Evolutionary conservation across 495 filamentous ascomycete genomes (phyloP).

Genomic region (Astrothelium subdiscretum): DNA sequence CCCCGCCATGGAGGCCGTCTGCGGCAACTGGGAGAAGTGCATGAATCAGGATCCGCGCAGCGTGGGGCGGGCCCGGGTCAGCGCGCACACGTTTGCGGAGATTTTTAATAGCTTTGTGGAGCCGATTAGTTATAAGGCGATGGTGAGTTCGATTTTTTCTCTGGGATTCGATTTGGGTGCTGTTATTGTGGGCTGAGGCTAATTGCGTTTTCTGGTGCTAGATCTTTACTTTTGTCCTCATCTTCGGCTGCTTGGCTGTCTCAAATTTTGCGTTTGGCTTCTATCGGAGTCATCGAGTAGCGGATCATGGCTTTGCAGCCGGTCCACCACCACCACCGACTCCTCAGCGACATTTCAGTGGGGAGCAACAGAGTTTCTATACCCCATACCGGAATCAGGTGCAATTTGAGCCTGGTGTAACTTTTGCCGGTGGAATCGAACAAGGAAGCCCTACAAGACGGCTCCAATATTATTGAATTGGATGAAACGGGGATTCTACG

Average conservation of each 20-base stretch:
- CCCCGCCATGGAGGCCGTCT: constrained; percentile 61
- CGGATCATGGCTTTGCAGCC: constrained; percentile 13
- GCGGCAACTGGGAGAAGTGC: constrained; percentile 70
- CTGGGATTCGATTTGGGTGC: constrained; percentile 1
- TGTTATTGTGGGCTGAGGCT: too few relatives aligned
- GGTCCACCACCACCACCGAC: constrained; percentile 22
- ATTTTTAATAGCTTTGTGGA: constrained; percentile 67
- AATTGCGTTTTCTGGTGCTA: too few relatives aligned
- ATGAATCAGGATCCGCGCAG: constrained; percentile 64
- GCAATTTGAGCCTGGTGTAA: not conserved
- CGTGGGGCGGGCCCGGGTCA: constrained; percentile 54
- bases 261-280: constrained; percentile 46
- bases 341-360: constrained; percentile 25
- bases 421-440: not conserved
- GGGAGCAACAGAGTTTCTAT: constrained; percentile 13
- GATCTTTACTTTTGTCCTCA: constrained; percentile 42
- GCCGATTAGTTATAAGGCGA: constrained; percentile 60
- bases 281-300: constrained; percentile 20
- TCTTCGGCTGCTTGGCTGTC: constrained; percentile 44
- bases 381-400: constrained; percentile 7
- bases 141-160: constrained; percentile 36
- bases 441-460: not conserved
- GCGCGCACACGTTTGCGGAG: constrained; percentile 67
- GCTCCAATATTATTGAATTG: not conserved
- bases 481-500: too few relatives aligned